Evolutionary conservation across 192 early-diverging fungal species (phyloP), one percentile per base, ranked within the genome.

Genomic region (Mortierella antarctica): DNA sequence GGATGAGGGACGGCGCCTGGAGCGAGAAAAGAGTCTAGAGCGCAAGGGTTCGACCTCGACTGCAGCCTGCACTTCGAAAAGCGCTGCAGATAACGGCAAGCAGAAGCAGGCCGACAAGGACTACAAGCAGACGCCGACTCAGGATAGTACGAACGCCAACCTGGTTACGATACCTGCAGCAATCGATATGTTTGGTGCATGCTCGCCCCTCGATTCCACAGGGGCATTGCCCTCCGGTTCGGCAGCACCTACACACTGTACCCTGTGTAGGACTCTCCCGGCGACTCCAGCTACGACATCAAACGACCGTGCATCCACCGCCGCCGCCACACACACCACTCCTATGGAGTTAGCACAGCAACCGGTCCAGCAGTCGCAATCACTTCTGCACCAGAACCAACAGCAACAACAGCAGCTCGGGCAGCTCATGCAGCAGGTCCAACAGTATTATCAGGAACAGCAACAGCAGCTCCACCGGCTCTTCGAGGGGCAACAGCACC

Each of bases 101-200:
- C 40, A 44, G 9, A 54, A 55, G 21, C 41, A 57, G 14, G 39
- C 47, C 14, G 56, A 68, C 21, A 46, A n/a, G 47, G 46, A 47
- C 5, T 23, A 9, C 2, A 48, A 62, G 46, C n/a, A 5, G 5
- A 48, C 68, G 52, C 56, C 69, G 1, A 71, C 69, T 3, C 72
- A 70, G 23, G 77, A 72, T 52, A 60, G 62, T 21, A 9, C 7
- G 47, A 80, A 67, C 14, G 47, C 54, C 7, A 61, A 80, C 48
- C 40, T 57, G 0, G 15, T 68, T 7, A 46, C 53, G 53, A 48
- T 50, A 15, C n/a, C 21, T 20, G 6, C 68, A 18, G 18, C 58
- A 2, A 1, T 60, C 17, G n/a, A n/a, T n/a, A n/a, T n/a, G n/a
- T n/a, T n/a, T n/a, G n/a, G n/a, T n/a, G n/a, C n/a, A n/a, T n/a